These are phyloP conservation scores for Papiliotrema fonsecae DNA, from an alignment of 1,284 basidiomycete genomes.

Conservation along the genomic window DNA sequence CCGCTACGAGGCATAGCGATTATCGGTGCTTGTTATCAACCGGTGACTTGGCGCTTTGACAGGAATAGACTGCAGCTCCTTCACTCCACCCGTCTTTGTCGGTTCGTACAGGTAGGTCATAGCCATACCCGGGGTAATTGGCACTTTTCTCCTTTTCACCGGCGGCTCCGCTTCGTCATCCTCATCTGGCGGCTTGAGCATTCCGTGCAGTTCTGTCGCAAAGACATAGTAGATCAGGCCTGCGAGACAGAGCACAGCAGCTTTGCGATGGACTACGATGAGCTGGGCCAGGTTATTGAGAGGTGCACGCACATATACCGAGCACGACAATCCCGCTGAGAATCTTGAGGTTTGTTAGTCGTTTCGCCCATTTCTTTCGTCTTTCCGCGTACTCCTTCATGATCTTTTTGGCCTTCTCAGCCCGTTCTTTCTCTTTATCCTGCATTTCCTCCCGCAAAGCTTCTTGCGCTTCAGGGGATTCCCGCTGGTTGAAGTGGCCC, in stretches of 20 bases:
- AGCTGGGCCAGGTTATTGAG: not conserved
- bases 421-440: slow-evolving; percentile 16
- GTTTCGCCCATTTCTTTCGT: slow-evolving; percentile 27
- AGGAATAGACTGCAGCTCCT: slow-evolving; percentile 20
- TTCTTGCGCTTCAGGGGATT: slow-evolving; percentile 21
- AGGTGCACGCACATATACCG: slow-evolving; percentile 24
- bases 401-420: slow-evolving; percentile 21
- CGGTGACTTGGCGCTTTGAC: slow-evolving; percentile 30
- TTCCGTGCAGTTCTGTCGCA: slow-evolving; percentile 20
- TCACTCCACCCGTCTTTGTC: slow-evolving; percentile 13
- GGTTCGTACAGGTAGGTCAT: slow-evolving; percentile 39
- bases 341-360: slow-evolving; percentile 28
- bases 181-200: slow-evolving; percentile 17
- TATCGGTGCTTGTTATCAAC: slow-evolving; percentile 27
- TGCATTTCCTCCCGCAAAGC: slow-evolving; percentile 21
- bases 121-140: slow-evolving; percentile 33
- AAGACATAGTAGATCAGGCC: slow-evolving; percentile 32
- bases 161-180: slow-evolving; percentile 22
- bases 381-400: slow-evolving; percentile 14
- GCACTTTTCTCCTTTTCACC: slow-evolving; percentile 21
- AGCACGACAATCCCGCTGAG: slow-evolving; percentile 26
- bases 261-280: slow-evolving; percentile 20
- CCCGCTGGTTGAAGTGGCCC: slow-evolving; percentile 34
- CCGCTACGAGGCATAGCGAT: slow-evolving; percentile 35
- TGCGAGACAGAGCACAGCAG: slow-evolving; percentile 25